A percentile compares a stretch with the other conserved stretches of the same genome.
Evolutionary conservation across 2,329 filamentous ascomycete genomes (phyloP).

Genomic region (Aspergillus calidoustus): DNA sequence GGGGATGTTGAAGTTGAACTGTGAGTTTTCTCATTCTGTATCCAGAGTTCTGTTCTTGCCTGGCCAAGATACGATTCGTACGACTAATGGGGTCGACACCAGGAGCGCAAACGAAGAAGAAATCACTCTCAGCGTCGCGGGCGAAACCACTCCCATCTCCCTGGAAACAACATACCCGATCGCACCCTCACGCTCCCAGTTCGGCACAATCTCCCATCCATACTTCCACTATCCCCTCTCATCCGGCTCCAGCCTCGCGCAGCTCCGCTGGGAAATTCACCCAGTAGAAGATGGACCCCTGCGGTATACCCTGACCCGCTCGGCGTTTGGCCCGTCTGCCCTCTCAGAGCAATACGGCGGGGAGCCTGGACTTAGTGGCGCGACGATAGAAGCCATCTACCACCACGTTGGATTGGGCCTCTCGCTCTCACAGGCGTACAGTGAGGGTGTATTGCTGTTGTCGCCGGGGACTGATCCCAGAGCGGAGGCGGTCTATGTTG

Average conservation of each 20-base stretch:
- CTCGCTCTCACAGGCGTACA: constrained; percentile 5
- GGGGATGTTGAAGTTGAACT: neutral
- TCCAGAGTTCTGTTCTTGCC: too few relatives aligned
- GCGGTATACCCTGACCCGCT: constrained; percentile 11
- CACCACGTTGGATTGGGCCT: constrained; percentile 12
- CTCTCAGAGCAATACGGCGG: neutral
- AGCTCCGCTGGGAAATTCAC: constrained; percentile 10
- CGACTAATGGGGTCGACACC: neutral
- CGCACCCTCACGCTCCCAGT: neutral
- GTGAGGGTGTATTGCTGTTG: constrained; percentile 12
- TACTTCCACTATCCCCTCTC: neutral
- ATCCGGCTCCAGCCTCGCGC: neutral
- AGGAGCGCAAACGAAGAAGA: neutral
- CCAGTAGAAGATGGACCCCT: constrained; percentile 4
- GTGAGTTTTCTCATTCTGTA: neutral
- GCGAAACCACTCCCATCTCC: neutral
- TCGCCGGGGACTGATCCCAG: neutral
- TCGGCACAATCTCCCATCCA: constrained; percentile 7
- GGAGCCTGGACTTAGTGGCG: neutral
- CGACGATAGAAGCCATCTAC: constrained; percentile 3
- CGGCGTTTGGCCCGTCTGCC: neutral
- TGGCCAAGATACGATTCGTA: too few relatives aligned
- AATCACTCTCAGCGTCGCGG: neutral
- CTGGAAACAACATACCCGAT: constrained; percentile 9
- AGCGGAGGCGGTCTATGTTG: neutral